Conservation (phyloP, 768 basidiomycete genomes). For the Boletellus ananiceps region DNA sequence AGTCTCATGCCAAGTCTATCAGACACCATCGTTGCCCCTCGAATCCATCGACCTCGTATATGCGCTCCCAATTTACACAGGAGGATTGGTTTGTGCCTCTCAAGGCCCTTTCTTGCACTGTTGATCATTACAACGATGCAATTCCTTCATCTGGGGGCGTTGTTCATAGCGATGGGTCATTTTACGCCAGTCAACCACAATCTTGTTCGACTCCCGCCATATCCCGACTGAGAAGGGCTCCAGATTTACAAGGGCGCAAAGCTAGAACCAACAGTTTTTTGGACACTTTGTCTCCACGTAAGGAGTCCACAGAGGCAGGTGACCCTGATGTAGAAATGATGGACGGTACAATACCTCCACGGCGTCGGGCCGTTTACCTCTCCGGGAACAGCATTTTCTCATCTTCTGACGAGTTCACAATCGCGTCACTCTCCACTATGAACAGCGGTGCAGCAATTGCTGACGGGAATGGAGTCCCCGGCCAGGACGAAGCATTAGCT, state of each 20-base stretch:
- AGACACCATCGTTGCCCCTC: constrained; percentile 19
- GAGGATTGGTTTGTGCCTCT: constrained; percentile 14
- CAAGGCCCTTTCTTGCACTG: constrained; percentile 2
- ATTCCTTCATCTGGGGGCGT: constrained; percentile 1
- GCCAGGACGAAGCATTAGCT: too few species aligned
- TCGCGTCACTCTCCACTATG: constrained; percentile 5
- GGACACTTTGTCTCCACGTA: not conserved
- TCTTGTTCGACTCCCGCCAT: constrained; percentile 26
- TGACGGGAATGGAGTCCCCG: not conserved
- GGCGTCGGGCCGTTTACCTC: constrained; percentile 16
- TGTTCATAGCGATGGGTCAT: constrained; percentile 10
- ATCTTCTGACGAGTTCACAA: constrained; percentile 27
- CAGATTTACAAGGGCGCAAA: not conserved
- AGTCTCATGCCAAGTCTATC: constrained; percentile 7
- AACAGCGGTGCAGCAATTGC: not conserved
- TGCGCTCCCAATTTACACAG: constrained; percentile 17
- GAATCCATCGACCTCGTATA: constrained; percentile 25
- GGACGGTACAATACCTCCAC: constrained; percentile 4
- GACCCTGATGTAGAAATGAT: constrained; percentile 20
- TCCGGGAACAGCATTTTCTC: constrained; percentile 29
- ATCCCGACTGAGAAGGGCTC: constrained; percentile 1
- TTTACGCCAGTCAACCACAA: constrained; percentile 21
- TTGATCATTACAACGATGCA: not conserved
- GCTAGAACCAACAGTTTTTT: not conserved
- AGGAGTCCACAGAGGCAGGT: not conserved